Conservation (phyloP, 2,329 filamentous ascomycete genomes). For the Microsporum audouinii region DNA sequence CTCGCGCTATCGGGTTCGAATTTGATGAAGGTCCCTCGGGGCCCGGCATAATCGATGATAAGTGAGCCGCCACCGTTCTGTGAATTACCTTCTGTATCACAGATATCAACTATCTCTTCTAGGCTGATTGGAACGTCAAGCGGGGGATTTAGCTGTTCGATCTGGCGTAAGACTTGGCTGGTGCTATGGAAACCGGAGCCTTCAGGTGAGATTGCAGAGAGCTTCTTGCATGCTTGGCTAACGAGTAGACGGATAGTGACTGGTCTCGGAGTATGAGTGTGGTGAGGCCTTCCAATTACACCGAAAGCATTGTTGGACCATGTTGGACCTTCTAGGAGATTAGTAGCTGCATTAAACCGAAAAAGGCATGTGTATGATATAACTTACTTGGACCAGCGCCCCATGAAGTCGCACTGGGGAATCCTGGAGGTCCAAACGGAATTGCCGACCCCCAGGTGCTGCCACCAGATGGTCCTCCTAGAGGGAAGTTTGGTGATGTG, state of each 20-base stretch:
- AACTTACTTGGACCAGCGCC: slow-evolving; percentile 27
- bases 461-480: slow-evolving; percentile 21
- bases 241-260: slow-evolving; percentile 61
- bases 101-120: slow-evolving; percentile 67
- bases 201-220: slow-evolving; percentile 33
- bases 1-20: slow-evolving; percentile 44
- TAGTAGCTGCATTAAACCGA: slow-evolving; percentile 12
- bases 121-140: slow-evolving; percentile 46
- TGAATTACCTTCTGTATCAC: slow-evolving; percentile 77
- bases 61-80: slow-evolving; percentile 89
- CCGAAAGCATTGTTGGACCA: slow-evolving; percentile 43
- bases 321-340: slow-evolving; percentile 27
- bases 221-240: slow-evolving; percentile 62
- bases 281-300: slow-evolving; percentile 34
- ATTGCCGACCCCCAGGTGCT: slow-evolving; percentile 27
- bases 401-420: slow-evolving; percentile 30
- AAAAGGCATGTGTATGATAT: background rate
- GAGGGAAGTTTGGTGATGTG: slow-evolving; percentile 26
- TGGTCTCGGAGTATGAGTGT: slow-evolving; percentile 50
- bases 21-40: slow-evolving; percentile 31
- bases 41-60: slow-evolving; percentile 48
- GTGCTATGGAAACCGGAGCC: slow-evolving; percentile 54
- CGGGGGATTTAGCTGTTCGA: slow-evolving; percentile 49
- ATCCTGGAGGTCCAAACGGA: slow-evolving; percentile 29
- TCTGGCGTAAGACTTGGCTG: slow-evolving; percentile 49